These are phyloP conservation scores for Fusarium illudens DNA, from an alignment of 2,329 filamentous ascomycete genomes.

Conservation along the genomic window DNA sequence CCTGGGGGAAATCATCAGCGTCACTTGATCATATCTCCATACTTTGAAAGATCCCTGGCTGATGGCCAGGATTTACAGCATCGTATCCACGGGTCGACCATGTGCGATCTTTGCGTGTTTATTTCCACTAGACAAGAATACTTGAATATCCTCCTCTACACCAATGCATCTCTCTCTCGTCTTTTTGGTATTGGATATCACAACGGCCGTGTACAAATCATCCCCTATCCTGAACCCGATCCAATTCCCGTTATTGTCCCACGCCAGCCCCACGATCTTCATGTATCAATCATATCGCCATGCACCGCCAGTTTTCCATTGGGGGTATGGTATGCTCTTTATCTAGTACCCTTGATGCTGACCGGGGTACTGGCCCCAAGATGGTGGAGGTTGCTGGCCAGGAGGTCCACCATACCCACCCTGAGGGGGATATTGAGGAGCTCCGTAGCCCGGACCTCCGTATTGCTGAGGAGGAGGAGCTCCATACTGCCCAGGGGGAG, in stretches of 20 bases:
- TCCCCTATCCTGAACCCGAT: constrained; percentile 14
- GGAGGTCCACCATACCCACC: constrained; percentile 33
- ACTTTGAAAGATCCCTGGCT: constrained; percentile 4
- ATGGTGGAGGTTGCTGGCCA: constrained; percentile 37
- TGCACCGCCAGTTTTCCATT: neutral
- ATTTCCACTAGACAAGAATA: constrained; percentile 16
- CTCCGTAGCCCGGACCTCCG: constrained; percentile 38
- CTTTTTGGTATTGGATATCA: constrained; percentile 33
- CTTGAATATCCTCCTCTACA: constrained; percentile 9
- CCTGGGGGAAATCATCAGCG: constrained; percentile 12
- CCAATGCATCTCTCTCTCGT: neutral
- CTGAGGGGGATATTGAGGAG: constrained; percentile 25
- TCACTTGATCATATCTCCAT: constrained; percentile 6
- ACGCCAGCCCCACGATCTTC: neutral
- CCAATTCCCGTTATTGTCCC: constrained; percentile 9
- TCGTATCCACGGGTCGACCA: constrained; percentile 1
- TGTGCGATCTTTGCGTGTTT: constrained; percentile 5
- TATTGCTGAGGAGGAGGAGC: constrained; percentile 43
- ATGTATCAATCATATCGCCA: neutral
- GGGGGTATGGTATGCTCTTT: neutral
- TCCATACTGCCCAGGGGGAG: constrained; percentile 45
- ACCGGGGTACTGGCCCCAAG: constrained; percentile 52
- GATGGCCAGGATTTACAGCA: constrained; percentile 5
- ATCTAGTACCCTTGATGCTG: constrained; percentile 48
- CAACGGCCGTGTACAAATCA: constrained; percentile 21